Evolutionary conservation across 108 stramenopile species (phyloP), one percentile per base, ranked within the genome.

Genomic region (Chaetoceros muelleri): DNA sequence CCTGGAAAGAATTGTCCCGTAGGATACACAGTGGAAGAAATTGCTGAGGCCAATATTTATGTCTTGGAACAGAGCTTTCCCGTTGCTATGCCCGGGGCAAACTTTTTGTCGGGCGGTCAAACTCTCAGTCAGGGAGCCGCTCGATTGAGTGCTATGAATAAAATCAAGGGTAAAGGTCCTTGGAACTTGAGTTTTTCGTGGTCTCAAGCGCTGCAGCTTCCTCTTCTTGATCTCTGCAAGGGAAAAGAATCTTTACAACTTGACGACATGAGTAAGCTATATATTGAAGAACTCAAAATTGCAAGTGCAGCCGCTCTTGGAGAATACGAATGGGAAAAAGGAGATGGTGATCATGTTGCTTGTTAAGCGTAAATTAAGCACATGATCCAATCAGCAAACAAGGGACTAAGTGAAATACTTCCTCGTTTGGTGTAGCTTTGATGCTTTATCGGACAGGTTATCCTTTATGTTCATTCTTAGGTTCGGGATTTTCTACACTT

Each of bases 81-180:
- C 8, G 65, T 81, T 8, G 90, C 94, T 25, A 90, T 95, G 66
- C 80, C 81, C 27, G 89, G 88, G 46, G 64, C 81, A 53, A 93
- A 80, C 58, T 95, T 84, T 70, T 66, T 95, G 29, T 87, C 85
- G 18, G 94, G 94, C 28, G 94, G 94, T 30, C 90, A 90, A 76
- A 69, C 79, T 53, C 72, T 91, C 61, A 75, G 84, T 58, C 82
- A 87, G 44, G 91, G 91, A 26, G 82, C 90, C 22, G 59, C 87
- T 19, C 69, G 83, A 53, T 68, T 95, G 34, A 84, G 77, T 62
- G 82, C 76, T 25, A 85, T 95, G 52, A 95, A 95, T 74, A 67
- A 68, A 50, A 61, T 71, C 34, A 75, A 82, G 51, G 63, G 34
- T 46, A 80, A 79, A 53, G 78, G 74, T 24, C 74, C 74, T 13